Evolutionary conservation across 2,329 filamentous ascomycete species (phyloP), one percentile per base, ranked within the genome.

Genomic region (Arthrobotrys conoides): DNA sequence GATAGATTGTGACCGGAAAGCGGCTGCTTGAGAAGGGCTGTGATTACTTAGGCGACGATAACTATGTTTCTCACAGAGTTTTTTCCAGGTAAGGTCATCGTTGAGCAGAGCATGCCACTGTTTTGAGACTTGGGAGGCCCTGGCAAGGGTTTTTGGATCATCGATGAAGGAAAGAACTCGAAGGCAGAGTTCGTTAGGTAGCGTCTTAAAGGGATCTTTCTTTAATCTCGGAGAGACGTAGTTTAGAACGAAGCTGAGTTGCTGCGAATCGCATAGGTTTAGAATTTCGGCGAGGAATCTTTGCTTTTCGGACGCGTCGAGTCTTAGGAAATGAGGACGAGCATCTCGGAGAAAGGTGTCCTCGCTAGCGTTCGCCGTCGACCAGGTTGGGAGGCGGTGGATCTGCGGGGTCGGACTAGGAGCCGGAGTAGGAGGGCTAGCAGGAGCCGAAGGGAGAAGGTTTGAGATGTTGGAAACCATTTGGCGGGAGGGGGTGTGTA

Each of bases 41-140:
- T 75, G 70, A n/a, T 75, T 79, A 65, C 81, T 83, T 51, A 83
- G 75, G 55, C 80, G 87, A 84, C 85, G 90, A 84, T 97, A 99
- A 79, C 96, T 94, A 84, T 97, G 95, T 85, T 97, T 97, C 81
- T 96, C 93, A 84, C 95, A 98, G 20, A 99, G 88, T 79, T 96
- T 93, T 86, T 97, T 97, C 96, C 96, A 99, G 0, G 96, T 97
- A 85, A 97, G 94, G 84, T 99, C 96, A 84, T 99, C 96, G 83
- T 92, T 95, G 63, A 99, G 88, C 6, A 99, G 88, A 84, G 97
- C 94, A 80, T 93, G 90, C 96, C 96, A 99, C 84, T 94, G 89
- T 80, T 91, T 91, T 68, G 96, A 99, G n/a, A 99, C 96, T 84
- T 98, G 95, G 4, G 95, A 97, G 66, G 96, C 93, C 83, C 96